Evolutionary conservation across 768 basidiomycete species (phyloP), one percentile per base, ranked within the genome.

Genomic region (Amanita subjunquillea): DNA sequence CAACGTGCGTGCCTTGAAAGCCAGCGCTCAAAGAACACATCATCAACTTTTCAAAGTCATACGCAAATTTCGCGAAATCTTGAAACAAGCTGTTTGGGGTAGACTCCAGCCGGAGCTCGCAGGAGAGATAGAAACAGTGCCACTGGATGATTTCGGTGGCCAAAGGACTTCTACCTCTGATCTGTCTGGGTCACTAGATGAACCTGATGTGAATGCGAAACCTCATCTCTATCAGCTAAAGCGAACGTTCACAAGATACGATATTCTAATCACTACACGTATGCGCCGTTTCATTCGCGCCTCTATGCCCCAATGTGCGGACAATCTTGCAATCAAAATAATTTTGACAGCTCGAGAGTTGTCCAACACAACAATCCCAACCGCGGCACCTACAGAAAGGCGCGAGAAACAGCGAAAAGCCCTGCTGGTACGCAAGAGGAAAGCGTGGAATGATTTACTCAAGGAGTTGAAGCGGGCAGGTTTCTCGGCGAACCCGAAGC

Each of bases 1-100:
- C 62, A 99, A 98, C 60, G 87, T 98, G 8, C 85, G 90, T 57
- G 93, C 96, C 2, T 74, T 99, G 54, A 89, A 87, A 65, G 84
- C 87, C 55, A 96, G 93, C 62, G 93, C 96, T 0, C 82, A 87
- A 54, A 82, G 75, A 60, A 92, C 91, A 1, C 96, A 99, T 64
- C 84, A 83, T 54, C 90, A 94, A 57, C 72, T 99, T 2, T 93
- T 91, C 77, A 91, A 90, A 65, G 77, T 82, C 56, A 79, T 97
- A 54, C 81, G 91, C 48, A 96, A 91, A 70, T 95, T 93, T 72
- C 81, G 92, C n/a, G 87, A 91, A 41, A 65, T 90, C 22, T 73
- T 98, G n/a, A 80, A 84, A 42, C 82, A 89, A 63, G 85, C 93
- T 6, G 70, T 81, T 44, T 54, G 60, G 12, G 64, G 63, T n/a